Base-by-base conservation (phyloP, 2,329 filamentous ascomycete species). In the Microsporum audouinii region DNA sequence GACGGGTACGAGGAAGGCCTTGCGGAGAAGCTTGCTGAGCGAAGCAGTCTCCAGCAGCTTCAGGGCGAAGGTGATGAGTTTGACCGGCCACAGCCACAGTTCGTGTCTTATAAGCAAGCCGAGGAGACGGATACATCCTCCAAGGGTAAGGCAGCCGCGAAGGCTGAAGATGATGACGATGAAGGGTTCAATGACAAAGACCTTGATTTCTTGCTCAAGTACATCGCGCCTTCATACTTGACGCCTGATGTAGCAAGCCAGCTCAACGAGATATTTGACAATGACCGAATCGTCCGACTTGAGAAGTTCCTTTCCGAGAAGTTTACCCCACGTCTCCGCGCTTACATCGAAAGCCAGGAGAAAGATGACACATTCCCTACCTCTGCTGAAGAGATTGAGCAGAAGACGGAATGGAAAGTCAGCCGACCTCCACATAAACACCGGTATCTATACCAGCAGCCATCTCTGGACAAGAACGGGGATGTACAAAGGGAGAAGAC, bases 391-490 rank as follows among this genome's bases (percentile, higher is more conserved):
- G 79, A 81, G 61, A 84, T 88, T 62, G 83, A 86, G 68, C 79
- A 79, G 53, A 76, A 76, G 64, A 82, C 78, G 47, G 75, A 76
- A 0, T 94, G 89, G 88, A 83, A 81, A 63, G 87, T 95, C 6
- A 89, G 94, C 5, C 82, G 84, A 36, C 94, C 94, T 43, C 94
- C 94, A 0, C 91, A 99, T 77, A 99, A 99, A 77, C 91, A 96
- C 71, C 88, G 91, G 12, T 99, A 88, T 72, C 79, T 96, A 1
- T 99, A 94, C 74, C 82, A 89, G 63, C 85, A 90, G 66, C 73
- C 76, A 34, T 64, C 66, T 10, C 57, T 63, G 2, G 65, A 66
- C 5, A 8, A 75, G 59, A 64, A 73, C 56, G 64, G 73, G 61
- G 47, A 72, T 69, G 62, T 69, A 65, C 58, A 69, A 66, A 66